These are phyloP conservation scores for Filosporella fistucella DNA, from an alignment of 495 filamentous ascomycete genomes.

Conservation along the genomic window DNA sequence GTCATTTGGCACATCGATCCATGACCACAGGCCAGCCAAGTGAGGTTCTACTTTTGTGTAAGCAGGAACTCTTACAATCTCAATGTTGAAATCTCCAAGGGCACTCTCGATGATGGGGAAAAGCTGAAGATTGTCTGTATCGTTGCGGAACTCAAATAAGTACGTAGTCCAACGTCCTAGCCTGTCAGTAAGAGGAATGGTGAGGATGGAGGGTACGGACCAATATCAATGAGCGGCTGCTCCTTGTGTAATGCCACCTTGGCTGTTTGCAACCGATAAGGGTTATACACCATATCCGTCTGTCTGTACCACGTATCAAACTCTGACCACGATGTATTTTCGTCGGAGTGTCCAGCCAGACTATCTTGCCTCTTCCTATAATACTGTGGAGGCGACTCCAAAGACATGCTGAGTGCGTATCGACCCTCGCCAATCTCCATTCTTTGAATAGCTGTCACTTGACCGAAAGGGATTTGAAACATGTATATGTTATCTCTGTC, in stretches of 20 bases:
- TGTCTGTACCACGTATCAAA: constrained; percentile 71
- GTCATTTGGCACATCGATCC: constrained; percentile 13
- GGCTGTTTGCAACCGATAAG: constrained; percentile 28
- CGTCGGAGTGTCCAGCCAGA: constrained; percentile 35
- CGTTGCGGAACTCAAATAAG: constrained; percentile 42
- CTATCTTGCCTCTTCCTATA: constrained; percentile 45
- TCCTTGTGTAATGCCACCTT: constrained; percentile 52
- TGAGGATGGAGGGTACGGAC: constrained; percentile 23
- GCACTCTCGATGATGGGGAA: constrained; percentile 28
- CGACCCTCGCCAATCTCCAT: constrained; percentile 27
- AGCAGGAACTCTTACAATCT: constrained; percentile 23
- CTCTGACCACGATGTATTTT: constrained; percentile 55
- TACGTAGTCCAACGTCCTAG: constrained; percentile 63
- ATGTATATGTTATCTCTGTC: constrained; percentile 29
- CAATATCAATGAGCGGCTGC: constrained; percentile 68
- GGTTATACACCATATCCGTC: constrained; percentile 59
- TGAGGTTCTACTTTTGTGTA: background rate
- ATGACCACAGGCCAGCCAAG: constrained; percentile 14
- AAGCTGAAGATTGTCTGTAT: constrained; percentile 10
- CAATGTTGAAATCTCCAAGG: constrained; percentile 72
- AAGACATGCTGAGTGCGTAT: constrained; percentile 48
- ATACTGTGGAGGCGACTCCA: constrained; percentile 62
- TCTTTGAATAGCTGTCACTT: constrained; percentile 53
- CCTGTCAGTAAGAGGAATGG: constrained; percentile 25
- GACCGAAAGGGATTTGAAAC: constrained; percentile 60